Evolutionary conservation across 805 yeast species (phyloP).

Genomic region (Wickerhamomyces alni): DNA sequence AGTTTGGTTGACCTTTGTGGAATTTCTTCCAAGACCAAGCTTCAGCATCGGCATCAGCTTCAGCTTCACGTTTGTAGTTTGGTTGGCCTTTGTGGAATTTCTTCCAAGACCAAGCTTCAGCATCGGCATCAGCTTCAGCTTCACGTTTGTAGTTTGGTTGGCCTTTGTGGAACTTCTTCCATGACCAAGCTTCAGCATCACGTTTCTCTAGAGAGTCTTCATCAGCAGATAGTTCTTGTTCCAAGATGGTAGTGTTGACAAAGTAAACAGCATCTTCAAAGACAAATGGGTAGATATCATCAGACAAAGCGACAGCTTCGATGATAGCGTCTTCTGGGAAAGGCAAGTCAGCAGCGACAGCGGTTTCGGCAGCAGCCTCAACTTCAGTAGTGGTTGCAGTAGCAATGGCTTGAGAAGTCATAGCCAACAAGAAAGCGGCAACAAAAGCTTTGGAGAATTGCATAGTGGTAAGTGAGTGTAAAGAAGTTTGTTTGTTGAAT

Average conservation of each 20-base stretch:
- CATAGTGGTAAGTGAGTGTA: slow-evolving; percentile 2
- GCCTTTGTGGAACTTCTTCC: too few relatives aligned
- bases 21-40: not conserved
- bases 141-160: too few relatives aligned
- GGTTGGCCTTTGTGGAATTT: too few relatives aligned
- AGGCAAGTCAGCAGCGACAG: slow-evolving; percentile 2
- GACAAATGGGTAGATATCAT: slow-evolving; percentile 4
- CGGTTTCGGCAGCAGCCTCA: not conserved
- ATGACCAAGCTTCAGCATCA: not conserved
- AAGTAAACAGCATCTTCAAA: slow-evolving; percentile 6
- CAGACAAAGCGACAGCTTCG: not conserved
- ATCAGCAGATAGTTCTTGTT: not conserved
- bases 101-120: too few relatives aligned
- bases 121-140: slow-evolving; percentile 3
- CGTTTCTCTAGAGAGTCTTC: not conserved
- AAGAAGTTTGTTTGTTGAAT: not conserved
- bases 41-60: slow-evolving; percentile 5
- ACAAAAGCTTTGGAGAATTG: slow-evolving; percentile 10
- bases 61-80: slow-evolving; percentile 1
- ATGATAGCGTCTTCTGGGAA: slow-evolving; percentile 3
- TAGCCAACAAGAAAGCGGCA: slow-evolving; percentile 5
- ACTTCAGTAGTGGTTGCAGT: slow-evolving; percentile 2
- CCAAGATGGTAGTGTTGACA: slow-evolving; percentile 4
- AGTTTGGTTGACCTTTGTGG: not conserved
- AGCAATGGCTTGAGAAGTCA: slow-evolving; percentile 8